phyloP scores from a whole-genome alignment of 2,329 filamentous ascomycete species.

The Pestalotiopsis sp. region DNA sequence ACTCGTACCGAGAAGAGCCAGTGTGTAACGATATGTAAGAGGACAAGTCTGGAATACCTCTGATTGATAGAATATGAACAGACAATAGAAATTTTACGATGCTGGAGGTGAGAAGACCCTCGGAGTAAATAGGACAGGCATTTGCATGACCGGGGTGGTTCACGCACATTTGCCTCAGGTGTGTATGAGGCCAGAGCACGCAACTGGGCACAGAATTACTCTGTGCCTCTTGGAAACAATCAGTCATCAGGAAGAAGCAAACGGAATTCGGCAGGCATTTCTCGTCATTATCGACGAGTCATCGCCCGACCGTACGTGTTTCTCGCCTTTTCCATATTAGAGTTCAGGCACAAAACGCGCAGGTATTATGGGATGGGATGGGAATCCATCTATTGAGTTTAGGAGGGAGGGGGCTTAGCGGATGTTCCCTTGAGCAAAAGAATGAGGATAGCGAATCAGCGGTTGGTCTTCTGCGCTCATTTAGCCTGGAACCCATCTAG shows the following conservation, averaged over 20 bases:
- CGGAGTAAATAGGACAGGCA: background rate
- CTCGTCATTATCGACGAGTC: constrained; percentile 3
- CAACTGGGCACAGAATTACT: background rate
- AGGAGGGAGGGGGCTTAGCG: background rate
- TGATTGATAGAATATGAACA: background rate
- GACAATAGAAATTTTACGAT: background rate
- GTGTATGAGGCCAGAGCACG: no score
- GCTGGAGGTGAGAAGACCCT: background rate
- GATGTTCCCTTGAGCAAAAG: background rate
- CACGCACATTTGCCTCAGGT: constrained; percentile 6
- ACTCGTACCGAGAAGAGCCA: no score
- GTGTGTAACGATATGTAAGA: background rate
- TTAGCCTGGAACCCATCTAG: background rate
- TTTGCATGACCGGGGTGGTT: background rate
- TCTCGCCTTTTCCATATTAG: background rate
- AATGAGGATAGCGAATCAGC: background rate
- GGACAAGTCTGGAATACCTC: background rate
- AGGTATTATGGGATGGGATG: background rate
- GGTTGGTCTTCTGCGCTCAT: background rate
- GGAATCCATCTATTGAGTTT: background rate
- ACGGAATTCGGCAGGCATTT: background rate
- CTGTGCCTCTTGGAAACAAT: background rate
- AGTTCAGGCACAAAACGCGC: constrained; percentile 4
- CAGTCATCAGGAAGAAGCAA: background rate
- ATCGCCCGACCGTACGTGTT: background rate